Percentiles rank a stretch among this genome's conserved stretches.
These are phyloP conservation scores for Pseudoturritis turrita DNA, from an alignment of 345 rosid genomes.

Conservation along the genomic window DNA sequence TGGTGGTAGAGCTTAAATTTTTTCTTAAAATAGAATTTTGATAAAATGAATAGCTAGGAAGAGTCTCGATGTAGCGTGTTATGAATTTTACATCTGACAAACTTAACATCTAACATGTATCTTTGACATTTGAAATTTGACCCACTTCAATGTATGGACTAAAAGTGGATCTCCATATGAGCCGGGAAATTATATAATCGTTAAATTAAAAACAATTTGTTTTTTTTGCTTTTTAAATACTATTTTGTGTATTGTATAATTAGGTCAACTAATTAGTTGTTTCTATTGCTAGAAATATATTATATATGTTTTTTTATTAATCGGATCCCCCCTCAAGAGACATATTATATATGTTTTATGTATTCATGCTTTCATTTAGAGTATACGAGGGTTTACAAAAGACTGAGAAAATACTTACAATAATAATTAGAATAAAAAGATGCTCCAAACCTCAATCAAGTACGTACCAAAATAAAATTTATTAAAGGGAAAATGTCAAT, in stretches of 20 bases:
- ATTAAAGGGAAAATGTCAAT: slow-evolving; percentile 19
- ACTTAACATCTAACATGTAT: neutral
- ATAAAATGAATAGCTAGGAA: too few relatives aligned
- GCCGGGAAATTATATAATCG: neutral
- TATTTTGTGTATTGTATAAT: neutral
- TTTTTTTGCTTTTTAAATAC: neutral
- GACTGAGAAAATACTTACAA: neutral
- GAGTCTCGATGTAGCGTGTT: too few relatives aligned
- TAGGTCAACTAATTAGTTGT: slow-evolving; percentile 12
- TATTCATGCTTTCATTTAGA: neutral
- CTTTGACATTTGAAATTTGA: neutral
- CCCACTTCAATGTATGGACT: neutral
- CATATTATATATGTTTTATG: neutral
- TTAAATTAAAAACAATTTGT: neutral
- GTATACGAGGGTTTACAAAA: neutral
- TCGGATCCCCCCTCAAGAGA: too few relatives aligned
- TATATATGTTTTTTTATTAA: neutral
- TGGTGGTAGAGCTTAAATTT: neutral
- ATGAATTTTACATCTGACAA: neutral
- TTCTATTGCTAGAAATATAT: neutral
- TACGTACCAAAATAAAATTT: neutral
- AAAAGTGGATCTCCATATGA: neutral
- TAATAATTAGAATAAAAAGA: neutral
- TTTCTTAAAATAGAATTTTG: neutral
- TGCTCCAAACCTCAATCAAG: neutral